A percentile compares a stretch with the other conserved stretches of the same genome.
These are phyloP conservation scores for Acanthamoeba triangularis DNA, from an alignment of 208 protist genomes.

Conservation along the genomic window DNA sequence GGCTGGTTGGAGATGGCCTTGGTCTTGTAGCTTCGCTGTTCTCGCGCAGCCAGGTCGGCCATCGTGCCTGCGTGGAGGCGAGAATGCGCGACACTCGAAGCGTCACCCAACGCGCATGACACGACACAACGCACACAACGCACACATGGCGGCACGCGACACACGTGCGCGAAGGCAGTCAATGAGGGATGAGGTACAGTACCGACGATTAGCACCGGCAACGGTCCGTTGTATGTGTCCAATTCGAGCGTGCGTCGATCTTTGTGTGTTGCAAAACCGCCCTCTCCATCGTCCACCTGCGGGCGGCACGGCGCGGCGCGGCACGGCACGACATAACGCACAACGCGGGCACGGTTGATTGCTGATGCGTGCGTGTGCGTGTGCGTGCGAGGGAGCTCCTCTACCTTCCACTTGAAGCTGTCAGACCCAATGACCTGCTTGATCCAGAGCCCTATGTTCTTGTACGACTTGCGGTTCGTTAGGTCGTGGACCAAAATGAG, in stretches of 20 bases:
- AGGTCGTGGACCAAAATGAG: slow-evolving; percentile 54
- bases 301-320: background rate
- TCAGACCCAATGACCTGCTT: slow-evolving; percentile 57
- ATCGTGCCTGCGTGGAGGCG: background rate
- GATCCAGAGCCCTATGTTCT: slow-evolving; percentile 59
- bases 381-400: background rate
- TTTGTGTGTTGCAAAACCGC: background rate
- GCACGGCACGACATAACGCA: background rate
- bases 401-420: slow-evolving; percentile 59
- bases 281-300: background rate
- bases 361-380: too few species aligned
- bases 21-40: slow-evolving; percentile 38
- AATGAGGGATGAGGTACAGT: background rate
- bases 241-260: slow-evolving; percentile 43
- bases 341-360: too few species aligned
- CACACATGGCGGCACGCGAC: too few species aligned
- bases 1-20: slow-evolving; percentile 48
- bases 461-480: slow-evolving; percentile 64
- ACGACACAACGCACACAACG: background rate
- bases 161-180: background rate
- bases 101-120: background rate
- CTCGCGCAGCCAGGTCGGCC: slow-evolving; percentile 51
- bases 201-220: slow-evolving; percentile 68
- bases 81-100: background rate
- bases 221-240: slow-evolving; percentile 18